Base-by-base conservation (phyloP, 805 yeast species). In the Candida suzukii region DNA sequence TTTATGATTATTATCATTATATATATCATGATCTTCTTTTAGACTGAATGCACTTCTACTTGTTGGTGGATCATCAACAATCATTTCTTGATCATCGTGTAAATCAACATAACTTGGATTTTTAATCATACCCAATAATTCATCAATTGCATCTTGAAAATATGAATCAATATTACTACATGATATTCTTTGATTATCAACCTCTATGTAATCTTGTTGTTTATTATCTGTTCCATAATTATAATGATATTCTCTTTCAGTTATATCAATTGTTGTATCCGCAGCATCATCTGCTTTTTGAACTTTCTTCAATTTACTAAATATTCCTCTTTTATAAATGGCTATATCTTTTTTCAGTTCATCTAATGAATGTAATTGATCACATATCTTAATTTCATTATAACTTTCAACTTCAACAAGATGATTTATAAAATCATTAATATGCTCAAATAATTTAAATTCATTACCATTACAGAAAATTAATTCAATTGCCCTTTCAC, bases 361-460 rank as follows among this genome's bases (percentile, higher is more conserved):
- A 11, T 41, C 39, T 20, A 43, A 38, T 46, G 43, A 35, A 54
- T 56, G 27, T 49, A 53, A 20, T 42, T 44, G 28, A 53, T 52
- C 32, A 16, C 32, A 14, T 7, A 29, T 14, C n/a, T 10, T 14
- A 29, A 10, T 14, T 29, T 29, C 32, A 29, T 29, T 14, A 18
- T 13, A 7, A 11, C 18, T 20, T 28, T 28, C n/a, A 10, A n/a
- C 31, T 28, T 17, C 19, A 16, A 29, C 24, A 5, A 46, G 39
- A 10, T 25, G 12, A 13, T 39, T 28, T 16, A 53, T 41, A 33
- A 53, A 39, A 16, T 40, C 43, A 4, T 41, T 28, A 2, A 51
- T 47, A n/a, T 45, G 48, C 28, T 41, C 50, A 36, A 40, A 52
- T 17, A 44, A 42, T 17, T 37, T 33, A 37, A 37, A 53, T 14